Percentiles rank a stretch among this genome's conserved stretches.
Conservation (phyloP, 108 stramenopile genomes). For the Skeletonema menzelii region DNA sequence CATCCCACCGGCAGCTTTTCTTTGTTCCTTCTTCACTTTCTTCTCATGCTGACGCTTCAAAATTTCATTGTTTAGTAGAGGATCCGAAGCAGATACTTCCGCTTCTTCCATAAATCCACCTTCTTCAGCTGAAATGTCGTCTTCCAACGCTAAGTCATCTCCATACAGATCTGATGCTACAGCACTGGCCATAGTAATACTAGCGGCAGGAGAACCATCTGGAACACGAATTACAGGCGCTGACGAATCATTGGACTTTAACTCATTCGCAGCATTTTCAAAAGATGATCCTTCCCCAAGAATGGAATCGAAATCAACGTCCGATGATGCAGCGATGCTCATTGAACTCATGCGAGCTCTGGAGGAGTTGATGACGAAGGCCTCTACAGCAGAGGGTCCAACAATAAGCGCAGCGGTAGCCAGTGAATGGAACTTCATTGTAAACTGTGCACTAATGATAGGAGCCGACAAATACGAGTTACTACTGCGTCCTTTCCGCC, state of each 20-base stretch:
- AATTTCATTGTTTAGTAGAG: conserved; percentile 48
- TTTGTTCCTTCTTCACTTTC: conserved; percentile 34
- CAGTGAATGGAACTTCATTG: conserved; percentile 34
- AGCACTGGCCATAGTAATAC: conserved; percentile 45
- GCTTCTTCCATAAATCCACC: conserved; percentile 23
- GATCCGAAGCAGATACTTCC: conserved; percentile 19
- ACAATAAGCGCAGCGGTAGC: conserved; percentile 29
- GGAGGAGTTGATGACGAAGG: conserved; percentile 42
- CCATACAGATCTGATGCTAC: conserved; percentile 36
- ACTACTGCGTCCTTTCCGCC: not conserved
- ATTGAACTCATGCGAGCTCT: conserved; percentile 22
- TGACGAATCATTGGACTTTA: conserved; percentile 18
- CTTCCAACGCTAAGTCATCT: conserved; percentile 36
- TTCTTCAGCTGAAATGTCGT: conserved; percentile 1
- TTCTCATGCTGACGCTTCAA: conserved; percentile 55
- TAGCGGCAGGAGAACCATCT: conserved; percentile 47
- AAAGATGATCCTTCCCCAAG: conserved; percentile 51
- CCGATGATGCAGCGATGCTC: conserved; percentile 27
- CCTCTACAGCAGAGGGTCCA: conserved; percentile 21
- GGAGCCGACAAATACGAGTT: not conserved
- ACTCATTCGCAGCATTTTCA: conserved; percentile 22
- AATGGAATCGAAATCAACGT: conserved; percentile 42
- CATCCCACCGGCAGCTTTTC: conserved; percentile 37
- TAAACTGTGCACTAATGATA: not conserved
- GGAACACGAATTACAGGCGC: conserved; percentile 47